Conservation (phyloP, 148 eudicot genomes). For the Polygonum maritimum region DNA sequence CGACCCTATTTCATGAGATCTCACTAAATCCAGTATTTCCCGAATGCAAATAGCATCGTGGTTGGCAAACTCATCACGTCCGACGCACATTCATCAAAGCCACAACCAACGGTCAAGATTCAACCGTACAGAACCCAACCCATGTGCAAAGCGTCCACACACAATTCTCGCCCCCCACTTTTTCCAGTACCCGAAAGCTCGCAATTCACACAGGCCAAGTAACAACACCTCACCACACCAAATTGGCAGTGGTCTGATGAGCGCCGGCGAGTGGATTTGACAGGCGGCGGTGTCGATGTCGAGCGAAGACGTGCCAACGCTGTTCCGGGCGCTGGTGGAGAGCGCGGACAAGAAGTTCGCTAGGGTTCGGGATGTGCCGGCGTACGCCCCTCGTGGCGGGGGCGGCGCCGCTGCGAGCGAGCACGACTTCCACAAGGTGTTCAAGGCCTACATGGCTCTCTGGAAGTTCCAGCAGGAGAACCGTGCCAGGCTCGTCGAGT, state of each 20-base stretch:
- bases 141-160: not conserved
- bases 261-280: not conserved
- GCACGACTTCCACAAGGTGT: slow-evolving; percentile 61
- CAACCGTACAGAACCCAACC: not conserved
- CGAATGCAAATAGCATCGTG: not conserved
- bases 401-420: slow-evolving; percentile 21
- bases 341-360: slow-evolving; percentile 77
- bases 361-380: slow-evolving; percentile 60
- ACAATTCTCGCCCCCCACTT: not conserved
- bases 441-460: slow-evolving; percentile 67
- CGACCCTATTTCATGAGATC: too few relatives aligned
- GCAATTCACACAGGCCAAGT: not conserved
- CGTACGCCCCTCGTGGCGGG: slow-evolving; percentile 24
- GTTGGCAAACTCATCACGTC: not conserved
- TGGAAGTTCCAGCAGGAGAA: slow-evolving; percentile 84
- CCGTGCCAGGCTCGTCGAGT: slow-evolving; percentile 39
- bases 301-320: slow-evolving; percentile 27
- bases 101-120: not conserved
- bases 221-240: not conserved
- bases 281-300: not conserved
- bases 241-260: not conserved
- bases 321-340: slow-evolving; percentile 47
- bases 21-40: too few relatives aligned
- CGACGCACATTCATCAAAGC: not conserved
- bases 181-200: not conserved